Evolutionary conservation across 2,329 filamentous ascomycete species (phyloP), one percentile per base, ranked within the genome.

Genomic region (Xylogone sp.): DNA sequence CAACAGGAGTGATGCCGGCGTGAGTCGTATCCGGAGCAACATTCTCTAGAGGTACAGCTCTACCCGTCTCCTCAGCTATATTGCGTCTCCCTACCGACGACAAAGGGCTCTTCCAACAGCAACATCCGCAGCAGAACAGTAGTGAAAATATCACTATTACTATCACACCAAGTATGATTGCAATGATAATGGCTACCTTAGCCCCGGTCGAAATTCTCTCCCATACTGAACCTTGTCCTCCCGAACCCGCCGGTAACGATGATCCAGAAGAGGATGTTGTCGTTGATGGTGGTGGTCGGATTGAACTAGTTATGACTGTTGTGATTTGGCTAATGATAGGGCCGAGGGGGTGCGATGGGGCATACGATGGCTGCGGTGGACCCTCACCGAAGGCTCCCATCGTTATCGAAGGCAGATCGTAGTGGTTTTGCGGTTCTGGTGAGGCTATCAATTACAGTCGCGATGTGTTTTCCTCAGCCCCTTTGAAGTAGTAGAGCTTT

Each of bases 111-210:
- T 19, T 24, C 6, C 51, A 42, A 18, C 51, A 53, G 43, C 51
- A 53, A 27, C 59, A 61, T 19, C 54, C 54, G 42, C 56, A 60
- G 43, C 57, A 61, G 34, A 48, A 61, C 57, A 57, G 58, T 6
- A 44, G 45, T 1, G 54, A 58, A 2, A 56, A 19, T 4, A 51
- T 2, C 16, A 56, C 20, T 13, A 59, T 52, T 8, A 52, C 21
- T 19, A 61, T 10, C 12, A 55, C 29, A 8, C 49, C 56, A 31
- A 54, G 13, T 19, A 56, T 22, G 13, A 53, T 48, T 2, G 43
- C 43, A 2, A 55, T 43, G 6, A 44, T 29, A 10, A 57, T 42
- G 10, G 24, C 54, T 2, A 50, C 50, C 48, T 53, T 55, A 8
- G 47, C 44, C 6, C 57, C 54, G n/a, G 10, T 19, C 7, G 43